Evolutionary conservation across 805 yeast genomes (phyloP).

Genomic region (Metschnikowia henanensis): DNA sequence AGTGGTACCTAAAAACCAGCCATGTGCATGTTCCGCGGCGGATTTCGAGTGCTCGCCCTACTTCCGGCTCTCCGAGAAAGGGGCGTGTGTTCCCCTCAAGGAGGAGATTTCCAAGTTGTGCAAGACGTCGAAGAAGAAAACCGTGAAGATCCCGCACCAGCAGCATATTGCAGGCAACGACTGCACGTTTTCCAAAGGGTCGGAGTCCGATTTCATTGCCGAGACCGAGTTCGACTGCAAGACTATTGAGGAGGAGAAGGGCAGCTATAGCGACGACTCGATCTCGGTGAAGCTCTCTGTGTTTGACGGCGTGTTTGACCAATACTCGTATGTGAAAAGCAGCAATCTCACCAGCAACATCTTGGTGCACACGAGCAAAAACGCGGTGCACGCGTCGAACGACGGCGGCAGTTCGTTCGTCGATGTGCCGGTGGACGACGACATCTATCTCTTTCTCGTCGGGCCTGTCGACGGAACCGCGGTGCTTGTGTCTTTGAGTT

Average conservation of each 20-base stretch:
- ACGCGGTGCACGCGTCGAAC: conserved; percentile 61
- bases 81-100: conserved; percentile 48
- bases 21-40: conserved; percentile 60
- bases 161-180: conserved; percentile 44
- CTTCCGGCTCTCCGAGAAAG: conserved; percentile 30
- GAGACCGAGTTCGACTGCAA: conserved; percentile 18
- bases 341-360: conserved; percentile 36
- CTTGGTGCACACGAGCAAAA: conserved; percentile 53
- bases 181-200: conserved; percentile 35
- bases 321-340: conserved; percentile 53
- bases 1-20: conserved; percentile 46
- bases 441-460: conserved; percentile 53
- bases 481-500: conserved; percentile 50
- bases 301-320: conserved; percentile 53
- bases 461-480: conserved; percentile 62
- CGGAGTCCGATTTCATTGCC: conserved; percentile 15
- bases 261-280: conserved; percentile 7
- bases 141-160: conserved; percentile 38
- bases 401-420: conserved; percentile 62
- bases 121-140: conserved; percentile 20
- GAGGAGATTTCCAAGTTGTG: conserved; percentile 27
- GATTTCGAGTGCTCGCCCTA: conserved; percentile 75
- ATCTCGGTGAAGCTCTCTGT: conserved; percentile 41
- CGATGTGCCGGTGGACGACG: conserved; percentile 37
- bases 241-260: conserved; percentile 11